Conservation (phyloP, 2,329 filamentous ascomycete genomes). For the Botrytis porri region DNA sequence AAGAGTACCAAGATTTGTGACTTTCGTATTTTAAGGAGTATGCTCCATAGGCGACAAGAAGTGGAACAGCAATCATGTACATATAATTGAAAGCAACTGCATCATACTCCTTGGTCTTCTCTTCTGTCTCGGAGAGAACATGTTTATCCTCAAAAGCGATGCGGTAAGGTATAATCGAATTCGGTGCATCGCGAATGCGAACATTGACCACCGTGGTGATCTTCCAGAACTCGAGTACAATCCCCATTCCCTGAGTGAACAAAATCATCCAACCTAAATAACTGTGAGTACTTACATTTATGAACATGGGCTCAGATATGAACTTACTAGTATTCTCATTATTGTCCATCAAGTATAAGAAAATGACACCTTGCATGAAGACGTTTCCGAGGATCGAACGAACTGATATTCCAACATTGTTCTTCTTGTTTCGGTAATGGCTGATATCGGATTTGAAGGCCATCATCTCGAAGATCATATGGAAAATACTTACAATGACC, state of each 20-base stretch:
- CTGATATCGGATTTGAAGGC: conserved; percentile 97
- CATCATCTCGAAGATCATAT: conserved; percentile 92
- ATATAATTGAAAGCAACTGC: conserved; percentile 97
- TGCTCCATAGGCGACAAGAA: conserved; percentile 81
- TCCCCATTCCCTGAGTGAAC: conserved; percentile 70
- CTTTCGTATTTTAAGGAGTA: conserved; percentile 92
- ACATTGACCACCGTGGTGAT: conserved; percentile 94
- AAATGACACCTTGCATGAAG: conserved; percentile 94
- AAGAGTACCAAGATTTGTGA: conserved; percentile 98
- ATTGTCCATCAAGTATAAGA: conserved; percentile 96
- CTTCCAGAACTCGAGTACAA: conserved; percentile 83
- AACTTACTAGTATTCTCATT: conserved; percentile 76
- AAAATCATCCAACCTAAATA: conserved; percentile 84
- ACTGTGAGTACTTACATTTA: conserved; percentile 6
- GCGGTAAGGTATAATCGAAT: conserved; percentile 72
- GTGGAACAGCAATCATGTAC: conserved; percentile 85
- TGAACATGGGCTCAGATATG: neutral
- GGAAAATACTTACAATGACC: conserved; percentile 76
- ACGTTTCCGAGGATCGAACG: conserved; percentile 96
- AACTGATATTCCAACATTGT: conserved; percentile 93
- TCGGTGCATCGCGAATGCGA: conserved; percentile 66
- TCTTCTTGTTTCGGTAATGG: conserved; percentile 99
- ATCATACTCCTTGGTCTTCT: conserved; percentile 98
- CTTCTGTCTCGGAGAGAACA: conserved; percentile 88
- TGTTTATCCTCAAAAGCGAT: conserved; percentile 95